Evolutionary conservation across 768 basidiomycete genomes (phyloP), one percentile per base, ranked within the genome.

Genomic region (Termitomyces sp.): DNA sequence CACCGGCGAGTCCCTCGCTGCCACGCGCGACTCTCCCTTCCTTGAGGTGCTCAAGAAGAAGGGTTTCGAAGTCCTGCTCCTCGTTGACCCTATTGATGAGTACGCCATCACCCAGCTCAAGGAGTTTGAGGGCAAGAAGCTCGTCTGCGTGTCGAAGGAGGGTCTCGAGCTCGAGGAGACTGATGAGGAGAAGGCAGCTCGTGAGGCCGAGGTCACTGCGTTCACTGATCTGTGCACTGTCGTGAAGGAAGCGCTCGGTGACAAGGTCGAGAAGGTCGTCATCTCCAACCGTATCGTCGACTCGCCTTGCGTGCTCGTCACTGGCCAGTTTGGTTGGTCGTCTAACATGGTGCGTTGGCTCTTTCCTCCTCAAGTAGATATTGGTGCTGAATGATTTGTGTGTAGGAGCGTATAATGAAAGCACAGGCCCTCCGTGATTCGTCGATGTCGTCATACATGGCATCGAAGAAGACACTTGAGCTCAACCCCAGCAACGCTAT

Each of bases 31-130:
- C 76, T 98, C 96, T 50, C 96, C 96, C 20, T 98, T 98, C 96
- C 88, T 98, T 60, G 96, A 98, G 80, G 92, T 96, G 54, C 88
- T 98, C 75, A 98, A 96, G 88, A 96, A 94, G 91, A 98, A 93
- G 85, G 93, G 93, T 80, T 98, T 98, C 75, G 96, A 98, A 77
- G 94, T 97, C 65, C 85, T 99, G 55, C 88, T 99, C 66, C 88
- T 99, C 61, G 92, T 97, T 68, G 96, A 98, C 82, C 96, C 96
- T 71, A 98, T 98, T 71, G 96, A 98, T 74, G 96, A 98, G 80
- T 99, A 98, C 73, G 96, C 96, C 63, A 88, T 96, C 75, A 96
- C 94, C 25, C 96, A 98, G 75, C 86, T 99, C 75, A 98, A 98
- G 85, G 96, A 98, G 82, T 99, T 96, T 71, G 96, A 98, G 60